Conservation (phyloP, 2,329 filamentous ascomycete genomes). For the Aspergillus sp. region DNA sequence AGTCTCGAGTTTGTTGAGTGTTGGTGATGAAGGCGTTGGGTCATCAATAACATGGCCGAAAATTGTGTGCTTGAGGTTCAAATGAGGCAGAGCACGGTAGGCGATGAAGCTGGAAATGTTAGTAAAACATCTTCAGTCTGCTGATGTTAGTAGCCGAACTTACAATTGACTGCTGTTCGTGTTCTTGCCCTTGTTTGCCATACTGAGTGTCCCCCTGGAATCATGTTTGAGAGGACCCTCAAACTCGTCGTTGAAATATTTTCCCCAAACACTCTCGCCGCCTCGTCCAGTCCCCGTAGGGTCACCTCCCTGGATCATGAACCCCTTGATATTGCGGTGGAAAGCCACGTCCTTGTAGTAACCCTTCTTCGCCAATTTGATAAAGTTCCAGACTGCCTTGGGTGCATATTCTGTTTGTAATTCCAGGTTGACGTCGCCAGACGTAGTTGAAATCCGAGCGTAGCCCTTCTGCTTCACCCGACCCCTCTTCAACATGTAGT, state of each 20-base stretch:
- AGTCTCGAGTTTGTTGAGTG: conserved; percentile 72
- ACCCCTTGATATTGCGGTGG: conserved; percentile 90
- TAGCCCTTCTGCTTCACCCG: conserved; percentile 89
- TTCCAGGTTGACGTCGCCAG: conserved; percentile 83
- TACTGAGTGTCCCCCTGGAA: conserved; percentile 74
- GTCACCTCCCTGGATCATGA: conserved; percentile 98
- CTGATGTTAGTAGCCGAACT: conserved; percentile 18
- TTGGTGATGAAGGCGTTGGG: conserved; percentile 44
- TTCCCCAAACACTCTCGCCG: conserved; percentile 89
- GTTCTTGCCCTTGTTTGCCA: conserved; percentile 99
- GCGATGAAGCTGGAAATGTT: conserved; percentile 68
- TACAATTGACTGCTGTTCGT: conserved; percentile 89
- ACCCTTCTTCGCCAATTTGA: conserved; percentile 80
- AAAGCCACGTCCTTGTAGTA: conserved; percentile 85
- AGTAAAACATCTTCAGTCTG: neutral
- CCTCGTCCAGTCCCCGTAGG: conserved; percentile 88
- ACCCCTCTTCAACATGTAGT: conserved; percentile 92
- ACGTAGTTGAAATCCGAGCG: conserved; percentile 80
- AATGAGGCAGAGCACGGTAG: conserved; percentile 78
- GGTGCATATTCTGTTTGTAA: conserved; percentile 89
- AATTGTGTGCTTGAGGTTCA: conserved; percentile 96
- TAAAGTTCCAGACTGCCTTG: conserved; percentile 95
- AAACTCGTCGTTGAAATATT: conserved; percentile 91
- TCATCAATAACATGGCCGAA: conserved; percentile 83
- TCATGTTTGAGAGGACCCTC: conserved; percentile 87